Evolutionary conservation across 1,284 basidiomycete genomes (phyloP).

Genomic region (Chalciporus piperatoides): DNA sequence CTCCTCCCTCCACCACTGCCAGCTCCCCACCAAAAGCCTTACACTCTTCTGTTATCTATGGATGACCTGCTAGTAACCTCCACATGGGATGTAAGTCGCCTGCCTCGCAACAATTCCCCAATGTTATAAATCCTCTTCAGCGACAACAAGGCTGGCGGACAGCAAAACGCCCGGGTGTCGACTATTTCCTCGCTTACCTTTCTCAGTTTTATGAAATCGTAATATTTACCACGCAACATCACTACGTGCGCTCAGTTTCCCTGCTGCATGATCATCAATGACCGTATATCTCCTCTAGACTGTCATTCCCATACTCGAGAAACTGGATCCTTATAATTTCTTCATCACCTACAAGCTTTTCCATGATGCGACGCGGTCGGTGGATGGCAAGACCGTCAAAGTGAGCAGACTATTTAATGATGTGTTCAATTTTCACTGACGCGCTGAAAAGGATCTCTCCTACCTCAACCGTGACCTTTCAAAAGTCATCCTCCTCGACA

Average conservation of each 20-base stretch:
- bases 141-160: constrained; percentile 87
- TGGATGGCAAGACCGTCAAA: constrained; percentile 81
- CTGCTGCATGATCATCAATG: background rate
- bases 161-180: constrained; percentile 92
- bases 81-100: constrained; percentile 83
- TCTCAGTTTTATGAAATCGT: constrained; percentile 99
- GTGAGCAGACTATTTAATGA: constrained; percentile 34
- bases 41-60: constrained; percentile 88
- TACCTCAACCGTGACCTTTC: constrained; percentile 92
- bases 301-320: constrained; percentile 86
- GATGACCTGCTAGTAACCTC: constrained; percentile 92
- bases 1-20: constrained; percentile 88
- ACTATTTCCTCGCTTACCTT: constrained; percentile 96
- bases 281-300: constrained; percentile 50
- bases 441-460: constrained; percentile 66
- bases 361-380: constrained; percentile 82
- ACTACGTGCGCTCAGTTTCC: constrained; percentile 62
- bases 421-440: background rate
- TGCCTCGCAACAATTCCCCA: background rate
- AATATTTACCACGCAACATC: constrained; percentile 88
- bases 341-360: constrained; percentile 89
- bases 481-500: constrained; percentile 90
- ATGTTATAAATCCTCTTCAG: constrained; percentile 36
- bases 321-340: constrained; percentile 91
- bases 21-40: constrained; percentile 83